Conservation (phyloP, 192 early-diverging fungal genomes). For the Cladochytrium replicatum region DNA sequence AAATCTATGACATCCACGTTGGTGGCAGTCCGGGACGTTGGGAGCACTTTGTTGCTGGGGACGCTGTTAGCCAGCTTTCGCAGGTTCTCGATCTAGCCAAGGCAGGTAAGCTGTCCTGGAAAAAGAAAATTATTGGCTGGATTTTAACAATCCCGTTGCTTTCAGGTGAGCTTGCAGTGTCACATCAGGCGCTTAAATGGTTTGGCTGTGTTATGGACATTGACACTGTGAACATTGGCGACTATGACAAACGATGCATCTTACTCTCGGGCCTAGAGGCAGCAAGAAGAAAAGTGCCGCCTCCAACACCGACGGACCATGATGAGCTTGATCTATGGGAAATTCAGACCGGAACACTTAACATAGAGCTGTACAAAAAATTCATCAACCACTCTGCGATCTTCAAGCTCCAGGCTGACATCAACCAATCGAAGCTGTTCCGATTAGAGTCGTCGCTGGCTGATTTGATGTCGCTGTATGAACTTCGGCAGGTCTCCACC, state of each 20-base stretch:
- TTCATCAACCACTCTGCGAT: slow-evolving; percentile 42
- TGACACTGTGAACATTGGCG: slow-evolving; percentile 20
- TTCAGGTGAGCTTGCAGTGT: slow-evolving; percentile 37
- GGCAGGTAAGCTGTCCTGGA: slow-evolving; percentile 29
- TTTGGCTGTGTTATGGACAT: slow-evolving; percentile 27
- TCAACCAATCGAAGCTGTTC: slow-evolving; percentile 40
- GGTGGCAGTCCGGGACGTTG: slow-evolving; percentile 32
- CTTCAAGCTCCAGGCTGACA: slow-evolving; percentile 41
- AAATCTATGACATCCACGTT: slow-evolving; percentile 37
- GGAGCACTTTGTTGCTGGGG: slow-evolving; percentile 47
- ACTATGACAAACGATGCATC: slow-evolving; percentile 42
- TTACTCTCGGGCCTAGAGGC: slow-evolving; percentile 21
- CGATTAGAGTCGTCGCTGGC: slow-evolving; percentile 19
- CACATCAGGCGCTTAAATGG: slow-evolving; percentile 37
- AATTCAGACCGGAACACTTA: slow-evolving; percentile 17
- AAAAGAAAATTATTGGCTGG: not conserved
- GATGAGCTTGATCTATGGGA: slow-evolving; percentile 24
- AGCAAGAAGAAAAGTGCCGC: slow-evolving; percentile 15
- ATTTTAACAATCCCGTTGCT: slow-evolving; percentile 1
- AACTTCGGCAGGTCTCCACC: slow-evolving; percentile 42
- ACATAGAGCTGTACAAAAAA: slow-evolving; percentile 33
- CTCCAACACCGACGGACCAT: slow-evolving; percentile 11
- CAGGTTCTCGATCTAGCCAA: slow-evolving; percentile 38
- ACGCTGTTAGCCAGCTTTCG: slow-evolving; percentile 37
- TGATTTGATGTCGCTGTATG: slow-evolving; percentile 31